Evolutionary conservation across 1,284 basidiomycete species (phyloP), one percentile per base, ranked within the genome.

Genomic region (Rhizopogon parksii): DNA sequence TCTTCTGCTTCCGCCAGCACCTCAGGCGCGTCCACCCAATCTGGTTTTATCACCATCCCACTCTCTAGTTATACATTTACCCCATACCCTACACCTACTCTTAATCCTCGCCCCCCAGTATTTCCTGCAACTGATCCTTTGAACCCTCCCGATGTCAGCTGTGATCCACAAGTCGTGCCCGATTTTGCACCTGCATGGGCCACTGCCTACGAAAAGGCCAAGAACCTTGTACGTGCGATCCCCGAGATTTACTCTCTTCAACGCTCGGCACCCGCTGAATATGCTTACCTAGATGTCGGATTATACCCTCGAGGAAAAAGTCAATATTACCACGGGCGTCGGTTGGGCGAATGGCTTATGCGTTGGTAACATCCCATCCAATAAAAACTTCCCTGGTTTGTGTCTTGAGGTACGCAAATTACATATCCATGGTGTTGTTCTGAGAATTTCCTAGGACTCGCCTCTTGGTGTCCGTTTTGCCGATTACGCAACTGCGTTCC

Each of bases 401-500:
- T 91, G 88, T 63, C 69, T 84, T n/a, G 75, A 82, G 40, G 40
- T 43, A 3, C 63, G 76, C 75, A 36, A 3, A 5, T n/a, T 30
- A 27, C 34, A 36, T 4, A 36, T 6, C 15, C 37, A 12, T 1
- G 12, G 14, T 25, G 6, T 6, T 40, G 17, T 46, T 6, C 49
- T 46, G 17, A 38, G 0, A 32, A 19, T 43, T 43, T 0, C 5
- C 12, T 32, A 43, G 68, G 81, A 83, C 57, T 77, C 79, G 17
- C 82, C 77, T 24, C 62, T 77, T 15, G 78, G 78, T 27, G 71
- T 80, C 32, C 76, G 79, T 38, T 63, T 67, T 53, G 70, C 69
- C 4, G 79, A 87, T 63, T 82, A 74, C 53, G 75, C 73, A 2
- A 82, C 79, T 2, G 77, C 73, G 1, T 85, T 85, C 71, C 82